Base-by-base conservation (phyloP, 331 rosid genomes). In the Dryas integrifolia region DNA sequence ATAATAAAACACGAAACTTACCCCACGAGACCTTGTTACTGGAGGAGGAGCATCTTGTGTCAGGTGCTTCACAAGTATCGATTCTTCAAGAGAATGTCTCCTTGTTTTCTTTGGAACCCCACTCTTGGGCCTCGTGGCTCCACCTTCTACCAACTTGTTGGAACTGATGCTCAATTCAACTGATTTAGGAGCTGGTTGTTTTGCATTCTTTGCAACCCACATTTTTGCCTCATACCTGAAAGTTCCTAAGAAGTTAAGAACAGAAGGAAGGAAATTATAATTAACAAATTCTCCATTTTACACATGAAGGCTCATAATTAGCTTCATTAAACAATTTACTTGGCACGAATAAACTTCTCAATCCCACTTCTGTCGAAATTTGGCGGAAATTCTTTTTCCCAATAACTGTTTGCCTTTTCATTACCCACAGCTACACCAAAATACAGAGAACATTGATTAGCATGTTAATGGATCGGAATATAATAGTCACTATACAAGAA, bases 31-130 rank as follows among this genome's bases (percentile, higher is more conserved):
- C 72, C 71, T 84, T 47, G 83, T 10, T n/a, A 49, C 65, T 0
- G 80, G 80, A 61, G 86, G 80, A 58, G 85, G 82, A 45, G 63
- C 79, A 58, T 67, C 38, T 69, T 75, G 77, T n/a, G 70, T 26
- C 69, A 77, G 46, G 30, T 86, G 89, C 10, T 74, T 78, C 21
- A 83, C 69, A 52, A 87, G 89, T 77, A 90, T 74, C 49, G 83
- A 86, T 85, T 92, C 97, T 71, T 90, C 97, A 24, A 90, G 96
- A 59, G 98, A 93, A 41, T 80, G 76, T 47, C 88, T 85, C 72
- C 97, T 85, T 47, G 63, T 77, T 62, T 73, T 80, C 83, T 48
- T 89, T 11, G 84, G 70, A 79, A 65, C 40, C 18, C 65, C 67
- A 71, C 47, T 69, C 74, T 56, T 82, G 46, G 79, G 48, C 52